Evolutionary conservation across 108 stramenopile genomes (phyloP), one percentile per base, ranked within the genome.

Genomic region (Discostella stelligeroides): DNA sequence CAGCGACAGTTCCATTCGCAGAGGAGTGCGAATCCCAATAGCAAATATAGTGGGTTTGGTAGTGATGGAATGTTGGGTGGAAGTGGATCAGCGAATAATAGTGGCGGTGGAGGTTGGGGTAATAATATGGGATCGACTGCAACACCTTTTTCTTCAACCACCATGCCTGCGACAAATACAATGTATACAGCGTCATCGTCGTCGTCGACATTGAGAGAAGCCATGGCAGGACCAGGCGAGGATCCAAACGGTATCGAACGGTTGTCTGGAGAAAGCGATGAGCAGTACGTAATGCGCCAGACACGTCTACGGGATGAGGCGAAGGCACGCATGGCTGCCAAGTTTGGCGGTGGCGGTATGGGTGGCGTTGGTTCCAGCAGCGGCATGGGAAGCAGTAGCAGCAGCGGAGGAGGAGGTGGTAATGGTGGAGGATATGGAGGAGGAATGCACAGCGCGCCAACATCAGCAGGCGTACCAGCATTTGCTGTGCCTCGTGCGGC

Each of bases 221-320:
- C 89, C 1, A 82, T 74, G 15, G 82, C 87, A 10, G 57, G 84
- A 45, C 92, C 92, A 4, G 87, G 89, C 1, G 90, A 88, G 58
- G 97, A 96, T 60, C 82, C 85, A 51, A 93, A 91, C 48, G 92
- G 94, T 13, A 86, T 96, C 62, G 94, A 89, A 68, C 81, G 91
- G 7, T 73, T 98, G 25, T 85, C 88, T 4, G 95, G 95, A 23
- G 97, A 98, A 73, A 84, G 88, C 8, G 95, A 96, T 66, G 83
- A 82, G 45, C 92, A 98, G 68, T 98, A 98, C 60, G 87, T 98
- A 25, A 69, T 84, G 60, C 80, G 97, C 24, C 97, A 98, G 70
- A 92, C 88, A 10, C 51, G 88, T 60, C 78, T 96, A 20, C 68
- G 88, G 13, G 89, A 92, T 34, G 91, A 92, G 73, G 91, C 95